phyloP scores from a whole-genome alignment of 768 basidiomycete species.

The Termitomyces titanicus region DNA sequence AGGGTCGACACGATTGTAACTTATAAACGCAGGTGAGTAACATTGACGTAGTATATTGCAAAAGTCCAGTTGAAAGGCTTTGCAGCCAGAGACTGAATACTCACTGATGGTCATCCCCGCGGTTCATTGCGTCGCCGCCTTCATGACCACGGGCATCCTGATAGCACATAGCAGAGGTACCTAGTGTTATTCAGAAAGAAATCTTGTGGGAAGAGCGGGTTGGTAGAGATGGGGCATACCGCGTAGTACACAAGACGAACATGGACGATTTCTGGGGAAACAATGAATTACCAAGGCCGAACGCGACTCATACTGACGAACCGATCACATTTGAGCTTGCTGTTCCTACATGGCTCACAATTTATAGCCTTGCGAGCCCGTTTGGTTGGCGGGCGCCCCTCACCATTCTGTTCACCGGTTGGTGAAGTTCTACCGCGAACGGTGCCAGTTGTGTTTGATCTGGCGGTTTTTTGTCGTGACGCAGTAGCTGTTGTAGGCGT shows the following conservation, averaged over 20 bases:
- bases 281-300: conserved; percentile 12
- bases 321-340: conserved; percentile 90
- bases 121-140: conserved; percentile 42
- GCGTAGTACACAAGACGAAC: conserved; percentile 81
- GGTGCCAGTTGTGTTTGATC: conserved; percentile 35
- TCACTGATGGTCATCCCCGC: conserved; percentile 61
- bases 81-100: conserved; percentile 20
- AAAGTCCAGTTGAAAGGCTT: conserved; percentile 4
- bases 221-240: conserved; percentile 38
- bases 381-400: conserved; percentile 70
- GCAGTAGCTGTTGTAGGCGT: conserved; percentile 33
- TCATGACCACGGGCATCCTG: conserved; percentile 70
- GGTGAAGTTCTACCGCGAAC: conserved; percentile 53
- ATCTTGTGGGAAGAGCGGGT: not conserved
- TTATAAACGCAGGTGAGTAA: conserved; percentile 16
- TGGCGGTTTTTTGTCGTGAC: conserved; percentile 37
- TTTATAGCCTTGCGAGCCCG: conserved; percentile 86
- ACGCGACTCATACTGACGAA: conserved; percentile 25
- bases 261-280: conserved; percentile 70
- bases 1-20: conserved; percentile 53
- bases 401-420: conserved; percentile 41
- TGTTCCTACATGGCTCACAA: conserved; percentile 84
- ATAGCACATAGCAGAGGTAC: conserved; percentile 79
- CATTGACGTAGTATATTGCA: conserved; percentile 8
- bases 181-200: conserved; percentile 32